Conservation (phyloP, 78 protist genomes). For the Bodo saltans region DNA sequence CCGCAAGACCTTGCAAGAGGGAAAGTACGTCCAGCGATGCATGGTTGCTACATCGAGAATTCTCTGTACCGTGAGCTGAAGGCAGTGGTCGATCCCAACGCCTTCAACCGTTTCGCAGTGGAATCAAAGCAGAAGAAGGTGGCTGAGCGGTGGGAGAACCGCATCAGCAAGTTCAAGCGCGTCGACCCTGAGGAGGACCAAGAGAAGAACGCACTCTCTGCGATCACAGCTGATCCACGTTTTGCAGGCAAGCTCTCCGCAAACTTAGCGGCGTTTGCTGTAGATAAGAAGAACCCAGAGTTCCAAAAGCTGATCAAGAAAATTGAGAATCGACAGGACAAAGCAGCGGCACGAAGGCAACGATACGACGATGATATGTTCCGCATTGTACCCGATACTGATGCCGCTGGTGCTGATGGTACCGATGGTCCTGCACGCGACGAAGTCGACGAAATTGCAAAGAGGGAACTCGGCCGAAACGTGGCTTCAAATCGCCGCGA, state of each 20-base stretch:
- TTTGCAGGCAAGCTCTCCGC: not conserved
- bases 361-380: not conserved
- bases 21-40: slow-evolving; percentile 80
- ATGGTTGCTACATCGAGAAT: slow-evolving; percentile 87
- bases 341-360: not conserved
- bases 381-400: not conserved
- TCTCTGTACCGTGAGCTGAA: slow-evolving; percentile 48
- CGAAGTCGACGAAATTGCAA: not conserved
- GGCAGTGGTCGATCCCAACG: slow-evolving; percentile 52
- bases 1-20: slow-evolving; percentile 56
- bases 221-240: slow-evolving; percentile 30
- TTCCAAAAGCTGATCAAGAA: not conserved
- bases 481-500: too few species aligned
- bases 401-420: not conserved
- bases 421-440: not conserved
- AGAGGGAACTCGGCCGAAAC: not conserved
- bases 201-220: not conserved
- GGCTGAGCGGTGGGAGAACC: slow-evolving; percentile 22
- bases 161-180: slow-evolving; percentile 46
- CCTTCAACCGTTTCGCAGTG: slow-evolving; percentile 49
- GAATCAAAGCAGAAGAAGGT: slow-evolving; percentile 42
- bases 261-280: not conserved
- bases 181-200: not conserved
- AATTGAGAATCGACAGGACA: not conserved
- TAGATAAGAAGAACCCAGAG: not conserved